A percentile compares a stretch with the other conserved stretches of the same genome.
These are phyloP conservation scores for Pisolithus tinctorius DNA, from an alignment of 768 basidiomycete species.

Conservation along the genomic window DNA sequence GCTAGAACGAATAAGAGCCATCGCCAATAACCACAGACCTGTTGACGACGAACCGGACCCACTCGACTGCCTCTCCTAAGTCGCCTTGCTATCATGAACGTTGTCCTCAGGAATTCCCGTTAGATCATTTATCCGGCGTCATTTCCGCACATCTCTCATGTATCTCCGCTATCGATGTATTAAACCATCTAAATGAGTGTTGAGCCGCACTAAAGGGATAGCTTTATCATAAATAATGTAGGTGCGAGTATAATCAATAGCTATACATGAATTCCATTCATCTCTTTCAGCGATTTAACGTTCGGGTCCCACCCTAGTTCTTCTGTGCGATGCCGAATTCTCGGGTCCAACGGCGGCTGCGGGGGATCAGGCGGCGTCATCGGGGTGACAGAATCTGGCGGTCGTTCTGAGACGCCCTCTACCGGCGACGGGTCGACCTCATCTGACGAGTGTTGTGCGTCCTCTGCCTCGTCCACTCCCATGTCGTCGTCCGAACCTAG, in stretches of 20 bases:
- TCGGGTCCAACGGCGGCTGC: slow-evolving; percentile 17
- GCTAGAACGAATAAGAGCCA: slow-evolving; percentile 31
- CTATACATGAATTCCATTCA: slow-evolving; percentile 14
- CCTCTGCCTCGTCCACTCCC: slow-evolving; percentile 11
- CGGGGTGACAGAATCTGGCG: slow-evolving; percentile 23
- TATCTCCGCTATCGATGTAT: background rate
- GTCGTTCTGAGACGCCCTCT: slow-evolving; percentile 25
- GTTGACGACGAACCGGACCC: slow-evolving; percentile 34
- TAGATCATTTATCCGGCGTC: background rate
- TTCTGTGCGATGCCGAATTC: slow-evolving; percentile 25
- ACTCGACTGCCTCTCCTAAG: slow-evolving; percentile 40
- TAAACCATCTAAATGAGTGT: background rate
- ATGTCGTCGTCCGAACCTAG: slow-evolving; percentile 28
- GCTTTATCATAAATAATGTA: slow-evolving; percentile 3
- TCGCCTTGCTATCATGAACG: background rate
- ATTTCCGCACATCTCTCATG: background rate
- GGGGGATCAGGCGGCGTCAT: slow-evolving; percentile 22
- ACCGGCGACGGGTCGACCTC: slow-evolving; percentile 27
- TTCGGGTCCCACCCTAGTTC: slow-evolving; percentile 24
- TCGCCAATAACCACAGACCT: slow-evolving; percentile 14
- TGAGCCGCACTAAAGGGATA: background rate
- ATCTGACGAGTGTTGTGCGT: slow-evolving; percentile 23
- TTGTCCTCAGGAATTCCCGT: too few species aligned
- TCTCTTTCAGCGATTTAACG: slow-evolving; percentile 8
- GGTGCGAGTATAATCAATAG: background rate